Base-by-base conservation (phyloP, 768 basidiomycete genomes). In the Amanita phalloides region DNA sequence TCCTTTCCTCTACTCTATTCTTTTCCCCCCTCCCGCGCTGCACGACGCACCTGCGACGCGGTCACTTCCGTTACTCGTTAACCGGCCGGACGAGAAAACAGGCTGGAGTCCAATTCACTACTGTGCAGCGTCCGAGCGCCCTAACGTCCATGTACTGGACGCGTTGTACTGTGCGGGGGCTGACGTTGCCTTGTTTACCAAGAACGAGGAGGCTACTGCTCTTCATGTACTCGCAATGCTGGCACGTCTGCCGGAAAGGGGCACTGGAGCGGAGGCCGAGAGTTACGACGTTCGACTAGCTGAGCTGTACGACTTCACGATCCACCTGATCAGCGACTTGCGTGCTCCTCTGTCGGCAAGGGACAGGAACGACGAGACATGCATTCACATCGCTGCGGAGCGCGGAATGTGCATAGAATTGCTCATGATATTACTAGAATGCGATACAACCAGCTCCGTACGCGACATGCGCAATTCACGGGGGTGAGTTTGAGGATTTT, bases 91-190 rank as follows among this genome's bases (percentile, higher is more conserved):
- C 61, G 58, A 70, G 5, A 41, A 38, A 13, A 71, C 76, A 46
- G 86, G 85, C 45, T 87, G 86, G 84, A 81, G 82, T 56, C 71
- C 81, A 50, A 73, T 89, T 46, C 87, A 90, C 58, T 72, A 88
- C 58, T 85, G 82, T 60, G 79, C 75, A 51, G 73, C 78, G 53
- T 69, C 71, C 46, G 65, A 68, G 48, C 64, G 67, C 21, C 86
- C 83, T 3, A 83, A 78, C 10, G 66, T 77, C 39, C 74, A 81
- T 50, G 69, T 82, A 49, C 70, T 89, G 53, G 85, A 90, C 56
- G 74, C 79, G 23, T 69, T 90, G 36, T 88, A 86, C 58, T 80
- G 76, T 53, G 86, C 86, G 32, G 87, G 87, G 43, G 84, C 85
- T 20, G 86, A 90, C 57, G 66, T 84, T 55, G 74, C 82, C 44